Evolutionary conservation across 768 basidiomycete genomes (phyloP).

Genomic region (Melanogaster broomeanus): DNA sequence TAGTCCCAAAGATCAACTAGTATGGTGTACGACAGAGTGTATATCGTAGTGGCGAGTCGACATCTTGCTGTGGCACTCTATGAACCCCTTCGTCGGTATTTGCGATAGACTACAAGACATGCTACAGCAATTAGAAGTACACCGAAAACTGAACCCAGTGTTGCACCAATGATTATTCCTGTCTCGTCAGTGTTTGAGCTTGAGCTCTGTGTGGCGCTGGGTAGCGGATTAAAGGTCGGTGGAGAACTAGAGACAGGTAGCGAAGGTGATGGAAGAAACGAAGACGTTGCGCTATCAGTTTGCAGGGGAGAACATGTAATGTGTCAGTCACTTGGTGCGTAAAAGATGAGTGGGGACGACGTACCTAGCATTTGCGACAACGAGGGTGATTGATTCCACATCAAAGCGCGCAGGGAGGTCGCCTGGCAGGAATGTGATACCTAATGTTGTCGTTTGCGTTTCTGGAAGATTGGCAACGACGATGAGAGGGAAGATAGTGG

Average conservation of each 20-base stretch:
- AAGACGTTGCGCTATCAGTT: constrained; percentile 23
- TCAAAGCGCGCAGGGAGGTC: constrained; percentile 35
- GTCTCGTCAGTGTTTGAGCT: constrained; percentile 2
- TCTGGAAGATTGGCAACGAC: constrained; percentile 42
- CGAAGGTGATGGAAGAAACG: constrained; percentile 25
- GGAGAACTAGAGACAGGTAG: constrained; percentile 27
- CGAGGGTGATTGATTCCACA: constrained; percentile 38
- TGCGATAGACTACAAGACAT: constrained; percentile 8
- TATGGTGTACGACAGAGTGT: neutral
- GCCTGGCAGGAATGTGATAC: constrained; percentile 40
- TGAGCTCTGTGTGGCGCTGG: constrained; percentile 9
- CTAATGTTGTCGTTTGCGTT: constrained; percentile 41
- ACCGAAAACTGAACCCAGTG: constrained; percentile 14
- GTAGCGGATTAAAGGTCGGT: constrained; percentile 2
- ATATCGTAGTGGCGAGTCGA: neutral
- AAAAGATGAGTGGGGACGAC: constrained; percentile 7
- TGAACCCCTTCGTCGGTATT: neutral
- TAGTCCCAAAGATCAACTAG: neutral
- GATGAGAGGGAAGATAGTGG: constrained; percentile 40
- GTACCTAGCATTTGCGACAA: constrained; percentile 40
- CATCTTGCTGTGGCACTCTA: neutral
- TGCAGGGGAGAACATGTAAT: too few species aligned
- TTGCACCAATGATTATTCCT: constrained; percentile 14
- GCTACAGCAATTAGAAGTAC: constrained; percentile 10
- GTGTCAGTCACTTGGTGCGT: neutral